Conservation (phyloP, 2,329 filamentous ascomycete genomes). For the Phaeoacremonium minimum region DNA sequence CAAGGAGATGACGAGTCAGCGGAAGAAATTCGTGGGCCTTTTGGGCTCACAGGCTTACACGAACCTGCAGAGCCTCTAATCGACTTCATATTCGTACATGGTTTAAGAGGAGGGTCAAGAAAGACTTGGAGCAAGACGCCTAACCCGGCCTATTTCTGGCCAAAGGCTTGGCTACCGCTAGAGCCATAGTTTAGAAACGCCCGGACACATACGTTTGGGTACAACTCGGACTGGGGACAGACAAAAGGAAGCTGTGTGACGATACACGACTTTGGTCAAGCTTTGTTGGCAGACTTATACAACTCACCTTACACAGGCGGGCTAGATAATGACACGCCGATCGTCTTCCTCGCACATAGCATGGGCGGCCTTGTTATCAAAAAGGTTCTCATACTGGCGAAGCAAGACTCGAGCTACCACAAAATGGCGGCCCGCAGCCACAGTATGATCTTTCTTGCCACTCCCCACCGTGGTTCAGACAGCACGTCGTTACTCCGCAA, state of each 20-base stretch:
- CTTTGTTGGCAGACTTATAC: conserved; percentile 20
- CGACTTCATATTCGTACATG: conserved; percentile 37
- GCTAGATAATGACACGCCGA: conserved; percentile 11
- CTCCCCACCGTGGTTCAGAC: conserved; percentile 27
- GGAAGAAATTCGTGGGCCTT: conserved; percentile 14
- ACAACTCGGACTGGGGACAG: conserved; percentile 21
- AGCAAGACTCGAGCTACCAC: conserved; percentile 7
- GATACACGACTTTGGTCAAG: conserved; percentile 23
- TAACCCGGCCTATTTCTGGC: conserved; percentile 30
- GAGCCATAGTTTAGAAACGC: conserved; percentile 21
- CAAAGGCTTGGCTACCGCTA: conserved; percentile 28
- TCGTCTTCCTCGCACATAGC: conserved; percentile 21
- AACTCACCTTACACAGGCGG: conserved; percentile 16
- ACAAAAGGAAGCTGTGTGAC: conserved; percentile 13
- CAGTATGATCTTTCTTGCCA: conserved; percentile 27
- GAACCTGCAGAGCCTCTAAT: conserved; percentile 21
- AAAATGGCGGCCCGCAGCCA: conserved; percentile 15
- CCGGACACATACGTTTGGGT: conserved; percentile 24
- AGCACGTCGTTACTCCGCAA: conserved; percentile 19
- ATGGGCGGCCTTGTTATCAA: conserved; percentile 28
- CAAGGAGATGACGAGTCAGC: too few relatives aligned
- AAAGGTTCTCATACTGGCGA: conserved; percentile 19
- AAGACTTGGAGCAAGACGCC: conserved; percentile 33
- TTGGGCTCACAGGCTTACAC: conserved; percentile 19
- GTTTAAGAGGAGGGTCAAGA: conserved; percentile 31